Conservation (phyloP, 176 grass and related monocot species). For the Rhynchospora breviuscula region DNA sequence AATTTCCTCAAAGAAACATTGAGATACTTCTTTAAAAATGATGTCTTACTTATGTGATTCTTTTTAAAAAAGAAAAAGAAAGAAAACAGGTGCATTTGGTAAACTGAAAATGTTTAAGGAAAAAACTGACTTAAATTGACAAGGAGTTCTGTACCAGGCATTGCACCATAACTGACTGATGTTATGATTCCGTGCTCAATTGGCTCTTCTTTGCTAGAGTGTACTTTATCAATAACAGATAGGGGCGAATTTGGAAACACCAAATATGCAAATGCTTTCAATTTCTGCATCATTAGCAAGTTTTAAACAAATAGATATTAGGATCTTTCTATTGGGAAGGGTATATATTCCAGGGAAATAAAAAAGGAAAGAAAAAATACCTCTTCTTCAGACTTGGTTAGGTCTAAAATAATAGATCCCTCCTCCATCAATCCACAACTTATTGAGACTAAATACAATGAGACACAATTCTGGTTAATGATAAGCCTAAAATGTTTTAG, state of each 20-base stretch:
- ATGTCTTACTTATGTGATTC: not conserved
- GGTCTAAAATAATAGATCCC: constrained; percentile 66
- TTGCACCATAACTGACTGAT: constrained; percentile 51
- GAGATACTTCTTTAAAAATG: not conserved
- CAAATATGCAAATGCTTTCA: constrained; percentile 78
- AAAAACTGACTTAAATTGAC: not conserved
- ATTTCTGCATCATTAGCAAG: constrained; percentile 41
- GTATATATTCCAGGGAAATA: not conserved
- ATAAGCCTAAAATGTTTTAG: constrained; percentile 28
- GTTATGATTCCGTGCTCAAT: constrained; percentile 55
- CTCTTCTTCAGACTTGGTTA: constrained; percentile 70
- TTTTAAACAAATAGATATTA: not conserved
- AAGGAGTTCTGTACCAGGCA: constrained; percentile 44
- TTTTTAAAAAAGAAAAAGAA: too few relatives aligned
- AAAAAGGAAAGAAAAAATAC: constrained; percentile 19
- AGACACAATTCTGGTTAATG: not conserved
- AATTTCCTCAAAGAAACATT: not conserved
- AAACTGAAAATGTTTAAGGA: not conserved
- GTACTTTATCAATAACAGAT: constrained; percentile 29
- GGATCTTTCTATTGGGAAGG: not conserved
- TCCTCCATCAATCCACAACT: constrained; percentile 64
- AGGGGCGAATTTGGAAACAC: constrained; percentile 74
- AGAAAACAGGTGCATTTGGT: not conserved
- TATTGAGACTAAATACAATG: constrained; percentile 57
- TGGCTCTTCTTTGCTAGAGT: constrained; percentile 41